Evolutionary conservation across 306 rosid genomes (phyloP), one percentile per base, ranked within the genome.

Genomic region (Sindora glabra): DNA sequence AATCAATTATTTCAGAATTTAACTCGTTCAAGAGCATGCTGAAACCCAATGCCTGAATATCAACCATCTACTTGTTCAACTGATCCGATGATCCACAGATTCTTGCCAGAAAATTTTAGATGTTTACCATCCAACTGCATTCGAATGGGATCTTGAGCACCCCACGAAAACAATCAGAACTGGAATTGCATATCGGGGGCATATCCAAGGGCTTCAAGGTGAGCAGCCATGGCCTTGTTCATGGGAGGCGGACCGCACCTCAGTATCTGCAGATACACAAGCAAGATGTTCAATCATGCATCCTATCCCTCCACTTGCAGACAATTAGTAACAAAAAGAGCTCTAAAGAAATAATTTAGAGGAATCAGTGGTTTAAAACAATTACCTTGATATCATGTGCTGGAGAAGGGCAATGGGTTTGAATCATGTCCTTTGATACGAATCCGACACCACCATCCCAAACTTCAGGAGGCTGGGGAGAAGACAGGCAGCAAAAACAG

Each of bases 191-290:
- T 82, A 62, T 89, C 90, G 19, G 95, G 63, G 38, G 82, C 30
- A 62, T 92, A 92, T 48, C 63, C 89, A 41, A 92, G 74, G 56
- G 78, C 80, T 1, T 89, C 92, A 11, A 92, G 96, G 73, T 86
- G 85, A 62, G 64, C 86, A 26, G 78, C 84, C 96, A 92, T 89
- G 53, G 95, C 99, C 78, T 92, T 92, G 90, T 92, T 92, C 99
- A 92, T 92, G 0, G 96, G 96, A 7, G 99, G 99, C 2, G 99
- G 96, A 8, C 99, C 99, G 10, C 99, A 92, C 68, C 99, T 78
- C 51, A 92, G 64, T 44, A 92, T 73, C 99, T 92, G 80, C 76
- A 77, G 21, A 48, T 65, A 52, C 16, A 11, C 49, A 37, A 37
- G 2, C 16, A 36, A 15, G 56, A 27, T 17, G 18, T 10, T 29